Conservation (phyloP, 257 asterid genomes). For the Schizonepeta tenuifolia region DNA sequence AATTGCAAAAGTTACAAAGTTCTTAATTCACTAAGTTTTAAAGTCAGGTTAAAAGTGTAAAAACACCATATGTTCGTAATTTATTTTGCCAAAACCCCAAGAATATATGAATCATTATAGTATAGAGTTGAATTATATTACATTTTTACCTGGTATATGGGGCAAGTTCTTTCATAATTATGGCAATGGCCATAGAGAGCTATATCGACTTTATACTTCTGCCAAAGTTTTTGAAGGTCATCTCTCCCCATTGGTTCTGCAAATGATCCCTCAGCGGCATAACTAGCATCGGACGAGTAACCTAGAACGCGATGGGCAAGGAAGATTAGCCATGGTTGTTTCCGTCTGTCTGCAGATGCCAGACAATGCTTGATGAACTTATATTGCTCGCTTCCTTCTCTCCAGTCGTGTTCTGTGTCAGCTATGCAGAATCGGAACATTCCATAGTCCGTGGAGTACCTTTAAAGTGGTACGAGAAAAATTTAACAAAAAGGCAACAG, state of each 20-base stretch:
- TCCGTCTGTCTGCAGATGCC: constrained; percentile 74
- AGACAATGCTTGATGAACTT: constrained; percentile 77
- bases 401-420: constrained; percentile 88
- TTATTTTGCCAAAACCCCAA: too few relatives aligned
- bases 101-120: not conserved
- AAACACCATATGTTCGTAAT: too few relatives aligned
- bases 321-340: constrained; percentile 88
- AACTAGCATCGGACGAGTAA: constrained; percentile 61
- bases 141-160: constrained; percentile 66
- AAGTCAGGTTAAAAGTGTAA: too few relatives aligned
- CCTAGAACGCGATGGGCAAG: constrained; percentile 86
- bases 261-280: constrained; percentile 68
- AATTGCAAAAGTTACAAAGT: too few relatives aligned
- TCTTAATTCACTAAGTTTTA: too few relatives aligned
- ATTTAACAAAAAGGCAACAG: not conserved
- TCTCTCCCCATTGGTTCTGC: constrained; percentile 91
- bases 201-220: constrained; percentile 80
- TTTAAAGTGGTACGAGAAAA: constrained; percentile 13
- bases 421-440: constrained; percentile 92
- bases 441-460: constrained; percentile 88
- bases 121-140: not conserved
- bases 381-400: constrained; percentile 83
- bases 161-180: constrained; percentile 79
- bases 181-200: constrained; percentile 82
- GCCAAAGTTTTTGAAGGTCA: constrained; percentile 87